Percentiles rank a stretch among this genome's conserved stretches.
Evolutionary conservation across 352 stramenopile genomes (phyloP).

Genomic region (Phytophthora foliorum): DNA sequence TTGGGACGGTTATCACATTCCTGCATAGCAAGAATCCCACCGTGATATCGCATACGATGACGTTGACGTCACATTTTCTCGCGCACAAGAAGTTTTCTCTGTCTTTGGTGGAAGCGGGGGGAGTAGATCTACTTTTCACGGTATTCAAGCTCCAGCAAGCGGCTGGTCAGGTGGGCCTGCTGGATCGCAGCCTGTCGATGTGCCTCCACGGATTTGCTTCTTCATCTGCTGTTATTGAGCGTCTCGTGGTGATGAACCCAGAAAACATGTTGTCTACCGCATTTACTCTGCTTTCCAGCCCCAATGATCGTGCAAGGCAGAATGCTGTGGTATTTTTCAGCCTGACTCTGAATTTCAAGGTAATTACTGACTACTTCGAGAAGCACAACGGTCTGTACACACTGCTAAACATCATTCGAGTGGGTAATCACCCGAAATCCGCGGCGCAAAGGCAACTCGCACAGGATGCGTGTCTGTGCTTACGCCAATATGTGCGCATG

Average conservation of each 20-base stretch:
- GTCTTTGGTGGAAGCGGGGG: constrained; percentile 77
- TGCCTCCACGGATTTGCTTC: constrained; percentile 88
- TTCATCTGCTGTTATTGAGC: constrained; percentile 81
- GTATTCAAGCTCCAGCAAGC: constrained; percentile 68
- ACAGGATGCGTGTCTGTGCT: constrained; percentile 85
- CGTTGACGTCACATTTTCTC: constrained; percentile 87
- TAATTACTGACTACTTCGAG: constrained; percentile 88
- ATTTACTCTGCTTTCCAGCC: constrained; percentile 74
- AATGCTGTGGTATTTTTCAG: constrained; percentile 90
- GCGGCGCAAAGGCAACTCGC: constrained; percentile 81
- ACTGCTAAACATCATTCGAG: constrained; percentile 87
- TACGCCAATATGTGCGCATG: constrained; percentile 87
- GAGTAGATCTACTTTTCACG: constrained; percentile 77
- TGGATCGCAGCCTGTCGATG: constrained; percentile 87
- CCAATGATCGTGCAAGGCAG: constrained; percentile 82
- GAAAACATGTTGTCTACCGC: constrained; percentile 72
- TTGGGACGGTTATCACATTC: constrained; percentile 86
- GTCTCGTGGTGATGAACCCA: constrained; percentile 63
- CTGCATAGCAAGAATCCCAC: constrained; percentile 86
- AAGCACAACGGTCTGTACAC: constrained; percentile 88
- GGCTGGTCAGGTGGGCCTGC: constrained; percentile 59
- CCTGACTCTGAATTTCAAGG: constrained; percentile 81
- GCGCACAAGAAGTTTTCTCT: constrained; percentile 90
- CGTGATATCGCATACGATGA: constrained; percentile 85
- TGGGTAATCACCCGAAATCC: constrained; percentile 80